Evolutionary conservation across 495 filamentous ascomycete genomes (phyloP).

Genomic region (Tuber umbilicatum): DNA sequence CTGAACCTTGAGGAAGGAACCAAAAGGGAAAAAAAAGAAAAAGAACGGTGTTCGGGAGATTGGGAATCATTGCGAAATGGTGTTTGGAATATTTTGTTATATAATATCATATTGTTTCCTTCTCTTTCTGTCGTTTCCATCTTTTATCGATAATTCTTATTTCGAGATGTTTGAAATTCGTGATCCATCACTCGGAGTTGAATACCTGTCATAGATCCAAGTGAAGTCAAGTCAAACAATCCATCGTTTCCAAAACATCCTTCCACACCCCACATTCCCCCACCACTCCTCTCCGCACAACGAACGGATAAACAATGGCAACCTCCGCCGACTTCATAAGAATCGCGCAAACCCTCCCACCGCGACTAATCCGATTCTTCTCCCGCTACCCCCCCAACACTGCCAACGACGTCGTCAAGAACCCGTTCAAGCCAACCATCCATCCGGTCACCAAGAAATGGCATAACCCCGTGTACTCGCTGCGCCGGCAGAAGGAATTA

Average conservation of each 20-base stretch:
- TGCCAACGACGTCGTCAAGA: constrained; percentile 43
- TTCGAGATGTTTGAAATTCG: not conserved
- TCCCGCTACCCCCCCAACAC: constrained; percentile 68
- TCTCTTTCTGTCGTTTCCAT: not conserved
- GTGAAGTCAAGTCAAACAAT: not conserved
- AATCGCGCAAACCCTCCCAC: constrained; percentile 62
- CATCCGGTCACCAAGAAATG: constrained; percentile 67
- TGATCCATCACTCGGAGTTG: not conserved
- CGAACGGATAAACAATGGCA: constrained; percentile 16
- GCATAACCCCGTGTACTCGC: constrained; percentile 71
- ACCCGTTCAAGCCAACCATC: constrained; percentile 49
- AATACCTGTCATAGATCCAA: not conserved
- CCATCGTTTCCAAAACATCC: not conserved
- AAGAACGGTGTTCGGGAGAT: not conserved
- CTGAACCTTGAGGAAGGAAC: not conserved
- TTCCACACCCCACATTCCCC: constrained; percentile 3
- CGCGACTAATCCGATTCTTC: constrained; percentile 78
- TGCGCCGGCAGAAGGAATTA: constrained; percentile 83
- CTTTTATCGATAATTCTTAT: not conserved
- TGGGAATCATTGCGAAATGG: not conserved
- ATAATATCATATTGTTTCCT: not conserved
- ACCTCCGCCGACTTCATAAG: constrained; percentile 46
- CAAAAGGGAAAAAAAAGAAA: not conserved
- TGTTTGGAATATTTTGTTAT: not conserved
- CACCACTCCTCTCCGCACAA: not conserved